Conservation (phyloP, 352 stramenopile species). For the Phytophthora sp. region DNA sequence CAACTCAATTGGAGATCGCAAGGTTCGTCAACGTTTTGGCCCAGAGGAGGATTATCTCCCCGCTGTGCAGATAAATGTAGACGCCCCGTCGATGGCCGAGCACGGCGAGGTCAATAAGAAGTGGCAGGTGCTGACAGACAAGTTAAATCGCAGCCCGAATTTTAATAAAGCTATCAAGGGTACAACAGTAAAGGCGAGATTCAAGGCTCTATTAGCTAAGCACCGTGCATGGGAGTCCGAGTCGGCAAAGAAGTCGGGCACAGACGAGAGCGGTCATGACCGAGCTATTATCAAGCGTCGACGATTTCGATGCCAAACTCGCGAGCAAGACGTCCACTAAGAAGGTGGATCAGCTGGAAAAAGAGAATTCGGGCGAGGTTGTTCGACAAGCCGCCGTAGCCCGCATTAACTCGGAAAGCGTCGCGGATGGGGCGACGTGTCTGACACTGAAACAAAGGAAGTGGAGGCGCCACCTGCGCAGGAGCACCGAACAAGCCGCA, state of each 20-base stretch:
- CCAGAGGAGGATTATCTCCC: constrained; percentile 14
- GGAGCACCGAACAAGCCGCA: background rate
- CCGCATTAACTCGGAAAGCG: background rate
- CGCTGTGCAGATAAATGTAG: constrained; percentile 14
- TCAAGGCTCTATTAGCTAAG: constrained; percentile 5
- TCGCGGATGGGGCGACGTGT: background rate
- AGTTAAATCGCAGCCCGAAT: constrained; percentile 8
- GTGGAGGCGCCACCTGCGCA: background rate
- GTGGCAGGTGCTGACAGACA: constrained; percentile 2
- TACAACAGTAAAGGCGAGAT: constrained; percentile 1
- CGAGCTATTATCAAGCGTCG: background rate
- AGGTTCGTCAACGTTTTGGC: constrained; percentile 15
- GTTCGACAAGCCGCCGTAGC: background rate
- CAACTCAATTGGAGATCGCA: background rate
- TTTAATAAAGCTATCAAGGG: constrained; percentile 17
- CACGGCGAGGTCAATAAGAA: constrained; percentile 8
- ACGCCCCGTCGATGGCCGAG: background rate
- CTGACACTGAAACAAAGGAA: background rate
- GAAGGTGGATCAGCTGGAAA: background rate
- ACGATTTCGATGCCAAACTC: background rate
- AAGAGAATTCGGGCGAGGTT: background rate
- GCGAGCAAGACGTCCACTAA: background rate
- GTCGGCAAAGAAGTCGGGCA: constrained; percentile 7
- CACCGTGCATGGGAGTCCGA: constrained; percentile 6
- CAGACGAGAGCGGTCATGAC: background rate